phyloP scores from a whole-genome alignment of 192 early-diverging fungal genomes.

The Linderina pennispora region DNA sequence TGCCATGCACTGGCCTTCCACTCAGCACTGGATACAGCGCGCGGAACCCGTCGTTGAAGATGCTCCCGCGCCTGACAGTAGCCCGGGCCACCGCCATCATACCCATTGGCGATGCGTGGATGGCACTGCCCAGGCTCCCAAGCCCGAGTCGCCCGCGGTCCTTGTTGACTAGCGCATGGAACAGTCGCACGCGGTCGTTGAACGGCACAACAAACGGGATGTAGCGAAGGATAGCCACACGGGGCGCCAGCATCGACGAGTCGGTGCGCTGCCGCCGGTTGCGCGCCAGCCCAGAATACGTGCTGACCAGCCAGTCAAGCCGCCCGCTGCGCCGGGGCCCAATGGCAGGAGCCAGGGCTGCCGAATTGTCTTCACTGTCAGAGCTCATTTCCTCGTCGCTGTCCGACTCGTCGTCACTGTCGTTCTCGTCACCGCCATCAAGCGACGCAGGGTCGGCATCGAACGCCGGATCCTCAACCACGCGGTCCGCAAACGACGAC shows the following conservation, averaged over 20 bases:
- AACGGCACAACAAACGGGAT: slow-evolving; percentile 94
- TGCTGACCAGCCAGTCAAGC: slow-evolving; percentile 50
- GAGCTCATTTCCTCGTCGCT: background rate
- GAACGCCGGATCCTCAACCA: slow-evolving; percentile 42
- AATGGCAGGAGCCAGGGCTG: slow-evolving; percentile 3
- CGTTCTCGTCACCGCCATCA: background rate
- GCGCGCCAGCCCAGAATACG: slow-evolving; percentile 33
- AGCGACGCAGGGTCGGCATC: no score
- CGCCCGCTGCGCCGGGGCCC: slow-evolving; percentile 20
- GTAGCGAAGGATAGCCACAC: slow-evolving; percentile 58
- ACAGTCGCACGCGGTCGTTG: slow-evolving; percentile 79
- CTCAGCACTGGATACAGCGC: slow-evolving; percentile 57
- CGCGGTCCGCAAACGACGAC: slow-evolving; percentile 36
- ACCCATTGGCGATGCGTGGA: slow-evolving; percentile 2
- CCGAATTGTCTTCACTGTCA: no score
- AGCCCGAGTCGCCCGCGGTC: slow-evolving; percentile 49
- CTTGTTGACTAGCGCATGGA: slow-evolving; percentile 67
- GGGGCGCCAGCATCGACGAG: slow-evolving; percentile 21
- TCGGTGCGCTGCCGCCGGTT: slow-evolving; percentile 9
- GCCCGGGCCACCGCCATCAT: slow-evolving; percentile 38
- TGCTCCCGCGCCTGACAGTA: slow-evolving; percentile 60
- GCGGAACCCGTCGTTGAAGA: slow-evolving; percentile 88
- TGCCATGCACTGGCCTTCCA: slow-evolving; percentile 3
- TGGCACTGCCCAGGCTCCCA: slow-evolving; percentile 7
- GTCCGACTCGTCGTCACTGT: slow-evolving; percentile 11